Evolutionary conservation across 305 asterid species (phyloP).

Genomic region (Vinca major): DNA sequence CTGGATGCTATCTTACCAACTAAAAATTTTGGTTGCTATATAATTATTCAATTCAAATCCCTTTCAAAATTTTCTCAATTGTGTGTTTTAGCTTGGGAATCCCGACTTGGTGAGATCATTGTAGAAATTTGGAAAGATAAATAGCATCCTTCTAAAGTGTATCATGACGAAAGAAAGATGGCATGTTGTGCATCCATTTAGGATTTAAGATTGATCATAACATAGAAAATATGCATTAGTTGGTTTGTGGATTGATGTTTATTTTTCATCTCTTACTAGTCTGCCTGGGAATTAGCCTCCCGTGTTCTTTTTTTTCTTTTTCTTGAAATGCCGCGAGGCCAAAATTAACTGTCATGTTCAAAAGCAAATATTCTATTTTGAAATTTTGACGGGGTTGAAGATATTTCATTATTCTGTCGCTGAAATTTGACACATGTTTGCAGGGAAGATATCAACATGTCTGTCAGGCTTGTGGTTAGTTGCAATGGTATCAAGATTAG

Average conservation of each 20-base stretch:
- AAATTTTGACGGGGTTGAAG: too few species aligned
- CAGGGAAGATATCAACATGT: too few species aligned
- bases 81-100: neutral
- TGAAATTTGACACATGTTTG: too few species aligned
- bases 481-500: slow-evolving; percentile 87
- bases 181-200: neutral
- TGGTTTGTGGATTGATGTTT: neutral
- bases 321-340: too few species aligned
- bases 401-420: too few species aligned
- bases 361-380: too few species aligned
- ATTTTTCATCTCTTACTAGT: neutral
- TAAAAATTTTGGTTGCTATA: neutral
- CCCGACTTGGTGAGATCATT: neutral
- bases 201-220: too few species aligned
- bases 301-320: neutral
- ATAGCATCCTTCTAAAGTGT: neutral
- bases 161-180: neutral
- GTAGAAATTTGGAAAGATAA: neutral
- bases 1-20: too few species aligned
- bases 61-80: neutral
- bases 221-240: neutral
- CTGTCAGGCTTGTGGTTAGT: slow-evolving; percentile 80
- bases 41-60: neutral
- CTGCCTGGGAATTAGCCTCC: neutral
- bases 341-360: too few species aligned